Evolutionary conservation across 495 filamentous ascomycete genomes (phyloP).

Genomic region (Aspergillus biplanus): DNA sequence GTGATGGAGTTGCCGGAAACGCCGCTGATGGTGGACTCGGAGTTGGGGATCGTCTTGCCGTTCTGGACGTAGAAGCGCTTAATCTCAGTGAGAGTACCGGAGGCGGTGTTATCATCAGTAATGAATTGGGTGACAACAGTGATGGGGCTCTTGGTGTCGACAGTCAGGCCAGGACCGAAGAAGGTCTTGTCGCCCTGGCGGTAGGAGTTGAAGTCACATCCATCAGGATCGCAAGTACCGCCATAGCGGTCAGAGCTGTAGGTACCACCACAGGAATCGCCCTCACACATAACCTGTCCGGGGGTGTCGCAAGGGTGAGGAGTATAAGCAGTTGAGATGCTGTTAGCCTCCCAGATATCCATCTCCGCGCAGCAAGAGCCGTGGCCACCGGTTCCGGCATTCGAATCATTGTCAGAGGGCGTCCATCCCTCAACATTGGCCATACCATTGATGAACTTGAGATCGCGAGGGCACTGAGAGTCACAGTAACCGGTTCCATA

Average conservation of each 20-base stretch:
- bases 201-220: constrained; percentile 82
- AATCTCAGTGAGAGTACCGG: constrained; percentile 63
- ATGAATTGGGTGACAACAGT: constrained; percentile 76
- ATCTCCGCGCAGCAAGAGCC: constrained; percentile 76
- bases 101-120: constrained; percentile 56
- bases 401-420: constrained; percentile 59
- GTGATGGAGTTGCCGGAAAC: constrained; percentile 63
- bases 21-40: constrained; percentile 53
- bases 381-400: constrained; percentile 60
- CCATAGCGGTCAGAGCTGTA: constrained; percentile 47
- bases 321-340: constrained; percentile 58
- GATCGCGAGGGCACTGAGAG: constrained; percentile 66
- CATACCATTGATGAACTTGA: constrained; percentile 72
- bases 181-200: constrained; percentile 64
- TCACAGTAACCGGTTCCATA: constrained; percentile 83
- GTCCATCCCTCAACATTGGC: constrained; percentile 65
- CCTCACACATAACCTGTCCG: constrained; percentile 60
- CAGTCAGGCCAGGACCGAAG: constrained; percentile 61
- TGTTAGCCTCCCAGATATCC: constrained; percentile 76
- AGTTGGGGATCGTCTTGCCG: constrained; percentile 64
- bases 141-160: constrained; percentile 66
- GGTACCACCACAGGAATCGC: constrained; percentile 56
- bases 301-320: constrained; percentile 66
- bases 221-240: constrained; percentile 72
- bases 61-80: constrained; percentile 74